Evolutionary conservation across 345 rosid species (phyloP).

Genomic region (Lenwebbia sp.): DNA sequence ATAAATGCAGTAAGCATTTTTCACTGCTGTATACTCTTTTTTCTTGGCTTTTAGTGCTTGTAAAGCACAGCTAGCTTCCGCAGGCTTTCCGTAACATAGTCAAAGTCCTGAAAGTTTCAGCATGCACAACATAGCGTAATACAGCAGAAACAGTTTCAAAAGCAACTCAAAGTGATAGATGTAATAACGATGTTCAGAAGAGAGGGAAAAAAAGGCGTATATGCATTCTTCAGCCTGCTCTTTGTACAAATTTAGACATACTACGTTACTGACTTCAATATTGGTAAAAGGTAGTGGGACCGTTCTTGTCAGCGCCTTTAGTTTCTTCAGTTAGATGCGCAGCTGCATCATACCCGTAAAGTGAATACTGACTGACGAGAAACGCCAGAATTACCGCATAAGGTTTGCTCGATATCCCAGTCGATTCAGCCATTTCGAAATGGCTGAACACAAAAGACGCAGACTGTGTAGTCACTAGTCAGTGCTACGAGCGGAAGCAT

Average conservation of each 20-base stretch:
- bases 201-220: background rate
- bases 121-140: background rate
- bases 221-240: background rate
- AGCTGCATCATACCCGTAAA: slow-evolving; percentile 54
- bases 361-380: slow-evolving; percentile 49
- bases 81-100: too few relatives aligned
- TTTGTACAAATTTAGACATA: background rate
- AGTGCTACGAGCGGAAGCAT: slow-evolving; percentile 51
- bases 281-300: slow-evolving; percentile 14
- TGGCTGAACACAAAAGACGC: slow-evolving; percentile 44
- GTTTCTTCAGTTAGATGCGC: slow-evolving; percentile 68
- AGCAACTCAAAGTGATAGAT: background rate
- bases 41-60: too few relatives aligned
- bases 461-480: slow-evolving; percentile 32
- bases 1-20: too few relatives aligned
- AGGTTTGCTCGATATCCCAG: slow-evolving; percentile 44
- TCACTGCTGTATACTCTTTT: too few relatives aligned
- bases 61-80: too few relatives aligned
- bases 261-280: background rate
- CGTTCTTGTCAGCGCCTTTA: slow-evolving; percentile 47
- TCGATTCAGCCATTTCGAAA: slow-evolving; percentile 28
- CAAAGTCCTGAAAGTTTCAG: slow-evolving; percentile 23
- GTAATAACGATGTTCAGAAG: background rate
- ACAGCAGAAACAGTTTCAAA: background rate
- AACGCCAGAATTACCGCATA: slow-evolving; percentile 43